Percentiles rank a stretch among this genome's conserved stretches.
Conservation (phyloP, 129 eudicot species). For the Cynara cardunculus region DNA sequence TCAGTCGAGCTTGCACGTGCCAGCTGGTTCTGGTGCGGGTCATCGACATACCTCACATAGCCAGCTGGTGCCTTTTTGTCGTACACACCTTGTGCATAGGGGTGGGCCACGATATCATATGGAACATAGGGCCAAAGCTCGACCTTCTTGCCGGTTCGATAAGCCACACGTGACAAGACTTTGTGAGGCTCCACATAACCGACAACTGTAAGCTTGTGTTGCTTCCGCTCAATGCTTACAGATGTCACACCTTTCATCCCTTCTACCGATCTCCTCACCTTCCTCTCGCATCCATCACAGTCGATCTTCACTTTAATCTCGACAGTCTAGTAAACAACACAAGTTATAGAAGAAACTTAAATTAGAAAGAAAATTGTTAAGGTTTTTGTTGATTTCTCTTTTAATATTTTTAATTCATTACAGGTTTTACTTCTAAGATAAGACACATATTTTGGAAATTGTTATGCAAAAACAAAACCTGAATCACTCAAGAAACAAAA, state of each 20-base stretch:
- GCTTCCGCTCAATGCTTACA: conserved; percentile 60
- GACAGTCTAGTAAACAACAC: conserved; percentile 50
- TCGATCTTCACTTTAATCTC: conserved; percentile 87
- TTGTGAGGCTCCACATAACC: conserved; percentile 84
- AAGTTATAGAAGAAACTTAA: neutral
- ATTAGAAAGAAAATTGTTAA: neutral
- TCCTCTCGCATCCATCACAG: conserved; percentile 92
- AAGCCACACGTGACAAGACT: conserved; percentile 77
- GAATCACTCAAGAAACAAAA: neutral
- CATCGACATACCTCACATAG: conserved; percentile 56
- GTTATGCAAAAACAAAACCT: no score
- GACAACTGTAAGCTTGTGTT: conserved; percentile 67
- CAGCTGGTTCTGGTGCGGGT: conserved; percentile 45
- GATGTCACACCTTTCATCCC: conserved; percentile 92
- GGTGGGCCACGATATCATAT: conserved; percentile 76
- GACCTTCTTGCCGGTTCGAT: conserved; percentile 85
- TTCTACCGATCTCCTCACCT: conserved; percentile 69
- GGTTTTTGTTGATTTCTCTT: no score
- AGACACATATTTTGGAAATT: neutral
- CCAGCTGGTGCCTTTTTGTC: conserved; percentile 93
- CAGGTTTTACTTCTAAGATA: neutral
- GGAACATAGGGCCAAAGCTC: conserved; percentile 98
- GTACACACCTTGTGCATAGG: conserved; percentile 80
- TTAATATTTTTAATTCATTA: no score
- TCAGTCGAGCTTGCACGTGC: conserved; percentile 89